phyloP scores from a whole-genome alignment of 306 rosid species.

The Rubus parviflorus region DNA sequence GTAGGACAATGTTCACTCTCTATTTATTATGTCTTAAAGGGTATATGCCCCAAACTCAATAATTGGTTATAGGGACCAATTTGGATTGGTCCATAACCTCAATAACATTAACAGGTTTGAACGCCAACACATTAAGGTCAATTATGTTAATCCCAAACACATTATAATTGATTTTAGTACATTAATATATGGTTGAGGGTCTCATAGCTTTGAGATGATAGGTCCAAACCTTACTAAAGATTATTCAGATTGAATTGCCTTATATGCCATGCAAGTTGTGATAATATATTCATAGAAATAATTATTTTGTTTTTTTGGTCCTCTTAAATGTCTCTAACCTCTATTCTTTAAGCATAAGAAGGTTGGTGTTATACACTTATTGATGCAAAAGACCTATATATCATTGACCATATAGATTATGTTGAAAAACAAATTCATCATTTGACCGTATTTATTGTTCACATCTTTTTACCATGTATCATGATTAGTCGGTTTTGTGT shows the following conservation, averaged over 20 bases:
- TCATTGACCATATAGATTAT: background rate
- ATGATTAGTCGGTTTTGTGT: too few species aligned
- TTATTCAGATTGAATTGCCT: background rate
- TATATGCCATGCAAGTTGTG: background rate
- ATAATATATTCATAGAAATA: background rate
- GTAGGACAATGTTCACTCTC: background rate
- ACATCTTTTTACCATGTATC: too few species aligned
- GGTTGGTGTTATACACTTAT: background rate
- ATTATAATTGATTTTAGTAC: background rate
- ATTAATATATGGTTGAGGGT: background rate
- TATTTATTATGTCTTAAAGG: slow-evolving; percentile 4
- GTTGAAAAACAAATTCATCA: too few species aligned
- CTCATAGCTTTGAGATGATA: background rate
- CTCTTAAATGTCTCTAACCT: background rate
- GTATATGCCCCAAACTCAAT: slow-evolving; percentile 17
- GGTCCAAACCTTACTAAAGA: background rate
- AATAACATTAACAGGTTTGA: background rate
- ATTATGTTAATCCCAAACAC: background rate
- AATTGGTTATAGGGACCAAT: background rate
- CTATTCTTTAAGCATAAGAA: background rate
- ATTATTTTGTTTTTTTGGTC: background rate
- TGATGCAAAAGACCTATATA: background rate
- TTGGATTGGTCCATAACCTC: background rate
- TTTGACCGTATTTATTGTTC: too few species aligned
- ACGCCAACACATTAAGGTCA: background rate